phyloP scores from a whole-genome alignment of 192 early-diverging fungal species.

The Blastocladiella britannica region DNA sequence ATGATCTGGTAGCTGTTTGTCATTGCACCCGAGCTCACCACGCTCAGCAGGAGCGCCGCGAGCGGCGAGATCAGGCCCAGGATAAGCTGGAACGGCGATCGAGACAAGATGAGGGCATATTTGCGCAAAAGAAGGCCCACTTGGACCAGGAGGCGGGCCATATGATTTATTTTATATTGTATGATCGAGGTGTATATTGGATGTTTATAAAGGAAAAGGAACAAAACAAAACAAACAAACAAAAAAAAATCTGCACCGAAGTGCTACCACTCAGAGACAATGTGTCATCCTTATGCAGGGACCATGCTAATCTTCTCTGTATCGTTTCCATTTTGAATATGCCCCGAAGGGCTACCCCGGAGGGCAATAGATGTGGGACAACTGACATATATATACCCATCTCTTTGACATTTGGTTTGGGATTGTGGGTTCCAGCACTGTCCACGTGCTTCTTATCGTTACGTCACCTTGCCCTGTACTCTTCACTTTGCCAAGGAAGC shows the following conservation, averaged over 20 bases:
- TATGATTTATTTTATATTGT: too few relatives aligned
- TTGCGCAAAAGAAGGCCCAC: background rate
- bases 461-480: too few relatives aligned
- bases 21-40: background rate
- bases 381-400: slow-evolving; percentile 41
- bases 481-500: too few relatives aligned
- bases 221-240: background rate
- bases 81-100: background rate
- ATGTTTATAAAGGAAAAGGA: too few relatives aligned
- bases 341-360: slow-evolving; percentile 18
- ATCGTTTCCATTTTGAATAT: slow-evolving; percentile 43
- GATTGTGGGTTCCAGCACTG: too few relatives aligned
- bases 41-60: background rate
- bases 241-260: slow-evolving; percentile 26
- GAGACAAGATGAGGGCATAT: background rate
- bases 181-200: too few relatives aligned
- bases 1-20: too few relatives aligned
- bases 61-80: background rate
- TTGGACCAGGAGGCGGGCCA: background rate
- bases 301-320: slow-evolving; percentile 58
- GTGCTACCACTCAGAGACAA: slow-evolving; percentile 27
- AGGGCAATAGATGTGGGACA: background rate
- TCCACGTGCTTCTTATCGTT: too few relatives aligned
- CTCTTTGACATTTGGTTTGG: too few relatives aligned
- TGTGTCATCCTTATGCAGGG: slow-evolving; percentile 52